phyloP scores from a whole-genome alignment of 441 rosid genomes.

The Kokia cookei region DNA sequence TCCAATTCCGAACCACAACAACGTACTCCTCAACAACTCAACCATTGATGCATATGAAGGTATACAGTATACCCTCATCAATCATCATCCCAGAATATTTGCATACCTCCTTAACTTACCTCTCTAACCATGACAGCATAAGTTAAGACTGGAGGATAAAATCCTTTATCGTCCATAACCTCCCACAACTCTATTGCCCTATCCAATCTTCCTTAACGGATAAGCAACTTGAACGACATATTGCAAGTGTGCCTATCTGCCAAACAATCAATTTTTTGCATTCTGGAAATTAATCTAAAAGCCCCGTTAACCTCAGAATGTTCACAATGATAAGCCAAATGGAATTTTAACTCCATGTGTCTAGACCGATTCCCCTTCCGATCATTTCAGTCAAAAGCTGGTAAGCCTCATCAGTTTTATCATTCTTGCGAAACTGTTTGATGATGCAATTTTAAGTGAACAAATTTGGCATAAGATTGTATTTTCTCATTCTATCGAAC shows the following conservation, averaged over 20 bases:
- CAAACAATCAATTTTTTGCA: slow-evolving; percentile 44
- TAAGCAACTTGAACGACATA: slow-evolving; percentile 69
- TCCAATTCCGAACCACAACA: slow-evolving; percentile 46
- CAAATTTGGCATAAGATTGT: slow-evolving; percentile 58
- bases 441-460: slow-evolving; percentile 70
- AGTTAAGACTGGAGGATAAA: slow-evolving; percentile 75
- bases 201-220: slow-evolving; percentile 70
- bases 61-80: slow-evolving; percentile 52
- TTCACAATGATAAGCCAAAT: slow-evolving; percentile 73
- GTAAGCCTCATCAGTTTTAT: slow-evolving; percentile 64
- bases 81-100: slow-evolving; percentile 88
- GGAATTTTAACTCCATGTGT: slow-evolving; percentile 78
- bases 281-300: slow-evolving; percentile 39
- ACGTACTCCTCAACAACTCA: slow-evolving; percentile 63
- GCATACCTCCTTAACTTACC: slow-evolving; percentile 72
- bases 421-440: slow-evolving; percentile 63
- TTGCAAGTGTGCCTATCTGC: slow-evolving; percentile 75
- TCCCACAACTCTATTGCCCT: slow-evolving; percentile 69
- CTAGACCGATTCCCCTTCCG: slow-evolving; percentile 45
- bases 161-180: slow-evolving; percentile 51
- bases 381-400: slow-evolving; percentile 58
- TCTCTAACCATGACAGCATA: slow-evolving; percentile 69
- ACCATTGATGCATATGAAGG: slow-evolving; percentile 74
- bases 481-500: slow-evolving; percentile 71
- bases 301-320: slow-evolving; percentile 48